Base-by-base conservation (phyloP, 2,329 filamentous ascomycete species). In the Polychaeton citri region DNA sequence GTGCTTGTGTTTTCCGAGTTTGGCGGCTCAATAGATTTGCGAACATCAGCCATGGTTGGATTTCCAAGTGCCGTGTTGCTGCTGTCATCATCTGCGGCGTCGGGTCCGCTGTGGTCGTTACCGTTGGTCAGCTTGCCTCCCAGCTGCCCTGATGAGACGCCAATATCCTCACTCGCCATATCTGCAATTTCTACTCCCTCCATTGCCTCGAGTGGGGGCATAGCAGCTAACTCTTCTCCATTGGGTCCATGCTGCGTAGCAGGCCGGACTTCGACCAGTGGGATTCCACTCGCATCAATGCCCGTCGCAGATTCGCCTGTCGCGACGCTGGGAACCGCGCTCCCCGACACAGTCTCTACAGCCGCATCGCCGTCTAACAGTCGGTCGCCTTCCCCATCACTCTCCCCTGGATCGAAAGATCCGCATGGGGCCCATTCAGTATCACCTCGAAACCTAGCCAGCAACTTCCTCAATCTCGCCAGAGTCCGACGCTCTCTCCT, bases 401-500 rank as follows among this genome's bases (percentile, higher is more conserved):
- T 28, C 12, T 28, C 24, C 12, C 15, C 24, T 12, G 24, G 24
- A 41, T 74, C 68, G 15, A 74, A 61, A 21, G 58, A 49, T 21
- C 65, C 71, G 43, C 65, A 66, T 4, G 74, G 72, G 44, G 72
- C 68, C 68, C 72, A 79, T 10, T 73, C 75, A 43, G 77, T 73
- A 54, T 92, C 84, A 20, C 84, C 84, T 33, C 80, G 75, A 6
- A 90, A 67, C 43, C 74, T 73, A 20, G 79, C 81, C 45, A 84
- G 68, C 34, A 90, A 61, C 45, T 79, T 74, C 53, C 84, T 84
- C 32, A 84, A 76, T 48, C 74, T 76, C 72, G 79, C 83, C 8
- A 88, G 62, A 4, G 77, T 76, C 18, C 66, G 65, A 43, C 81
- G 81, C 53, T 90, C 84, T 51, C 80, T 79, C 38, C 82, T 75